A percentile compares a stretch with the other conserved stretches of the same genome.
These are phyloP conservation scores for Achaetomium macrosporum DNA, from an alignment of 2,329 filamentous ascomycete genomes.

Conservation along the genomic window DNA sequence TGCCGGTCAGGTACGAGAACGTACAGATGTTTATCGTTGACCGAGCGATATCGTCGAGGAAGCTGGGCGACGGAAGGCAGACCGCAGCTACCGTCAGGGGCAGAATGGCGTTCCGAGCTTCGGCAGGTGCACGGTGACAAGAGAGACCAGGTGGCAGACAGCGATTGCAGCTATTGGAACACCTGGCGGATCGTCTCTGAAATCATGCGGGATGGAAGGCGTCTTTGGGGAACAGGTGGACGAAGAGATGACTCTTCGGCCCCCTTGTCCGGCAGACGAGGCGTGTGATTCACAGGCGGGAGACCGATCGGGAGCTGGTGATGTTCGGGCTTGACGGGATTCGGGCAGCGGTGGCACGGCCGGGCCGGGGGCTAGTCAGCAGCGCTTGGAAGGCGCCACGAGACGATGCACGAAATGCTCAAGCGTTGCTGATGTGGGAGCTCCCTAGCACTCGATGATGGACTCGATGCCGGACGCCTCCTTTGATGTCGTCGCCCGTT, in stretches of 20 bases:
- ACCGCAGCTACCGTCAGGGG: slow-evolving; percentile 12
- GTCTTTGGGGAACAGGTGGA: slow-evolving; percentile 38
- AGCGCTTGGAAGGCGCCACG: slow-evolving; percentile 15
- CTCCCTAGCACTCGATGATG: not conserved
- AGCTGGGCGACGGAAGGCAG: not conserved
- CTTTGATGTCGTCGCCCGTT: slow-evolving; percentile 4
- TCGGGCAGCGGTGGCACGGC: slow-evolving; percentile 17
- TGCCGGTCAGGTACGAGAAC: not conserved
- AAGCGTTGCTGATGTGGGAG: slow-evolving; percentile 10
- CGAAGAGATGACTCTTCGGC: slow-evolving; percentile 45
- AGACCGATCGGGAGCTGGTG: slow-evolving; percentile 20
- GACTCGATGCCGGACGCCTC: slow-evolving; percentile 12
- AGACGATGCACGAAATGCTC: not conserved
- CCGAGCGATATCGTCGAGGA: slow-evolving; percentile 5
- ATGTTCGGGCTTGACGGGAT: slow-evolving; percentile 11
- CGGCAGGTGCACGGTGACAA: slow-evolving; percentile 8
- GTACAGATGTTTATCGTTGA: not conserved
- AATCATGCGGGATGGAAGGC: slow-evolving; percentile 36
- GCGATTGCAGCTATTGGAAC: slow-evolving; percentile 33
- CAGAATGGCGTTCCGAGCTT: not conserved
- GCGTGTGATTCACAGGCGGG: slow-evolving; percentile 25
- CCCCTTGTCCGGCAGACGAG: slow-evolving; percentile 30
- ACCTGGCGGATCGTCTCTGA: slow-evolving; percentile 33
- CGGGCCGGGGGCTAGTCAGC: slow-evolving; percentile 17
- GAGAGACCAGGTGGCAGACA: slow-evolving; percentile 29